These are phyloP conservation scores for Claviceps paspali DNA, from an alignment of 2,329 filamentous ascomycete species.

Conservation along the genomic window DNA sequence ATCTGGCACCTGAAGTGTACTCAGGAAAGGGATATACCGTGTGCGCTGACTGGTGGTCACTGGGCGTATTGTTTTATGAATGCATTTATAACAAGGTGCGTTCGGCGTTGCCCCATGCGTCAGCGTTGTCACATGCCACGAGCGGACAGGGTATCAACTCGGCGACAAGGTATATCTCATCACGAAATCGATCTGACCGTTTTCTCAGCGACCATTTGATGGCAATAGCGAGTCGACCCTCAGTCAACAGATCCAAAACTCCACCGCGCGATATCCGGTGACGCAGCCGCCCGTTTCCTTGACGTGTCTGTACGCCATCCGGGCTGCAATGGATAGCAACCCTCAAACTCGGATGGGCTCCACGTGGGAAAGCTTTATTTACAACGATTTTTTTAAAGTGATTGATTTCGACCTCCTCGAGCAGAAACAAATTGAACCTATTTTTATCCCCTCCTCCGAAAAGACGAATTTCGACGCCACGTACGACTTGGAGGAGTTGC, in stretches of 20 bases:
- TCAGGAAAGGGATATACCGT: conserved; percentile 75
- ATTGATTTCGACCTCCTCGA: conserved; percentile 78
- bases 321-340: conserved; percentile 67
- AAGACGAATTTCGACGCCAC: conserved; percentile 99
- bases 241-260: conserved; percentile 65
- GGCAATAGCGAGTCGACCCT: conserved; percentile 72
- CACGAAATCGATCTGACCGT: neutral
- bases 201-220: conserved; percentile 71
- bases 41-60: conserved; percentile 95
- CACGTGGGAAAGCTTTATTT: conserved; percentile 70
- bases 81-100: conserved; percentile 96
- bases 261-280: conserved; percentile 74
- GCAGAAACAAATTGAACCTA: conserved; percentile 72
- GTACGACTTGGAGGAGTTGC: conserved; percentile 85
- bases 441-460: conserved; percentile 86
- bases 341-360: conserved; percentile 70
- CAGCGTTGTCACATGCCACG: too few species aligned
- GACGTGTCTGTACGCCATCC: conserved; percentile 78
- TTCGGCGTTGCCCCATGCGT: conserved; percentile 2
- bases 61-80: conserved; percentile 97
- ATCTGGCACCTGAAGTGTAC: conserved; percentile 92
- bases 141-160: too few species aligned
- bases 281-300: conserved; percentile 83
- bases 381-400: conserved; percentile 76
- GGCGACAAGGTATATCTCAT: too few species aligned